Percentiles rank a stretch among this genome's conserved stretches.
phyloP scores from a whole-genome alignment of 257 asterid species.

The Forsythia suspensa region DNA sequence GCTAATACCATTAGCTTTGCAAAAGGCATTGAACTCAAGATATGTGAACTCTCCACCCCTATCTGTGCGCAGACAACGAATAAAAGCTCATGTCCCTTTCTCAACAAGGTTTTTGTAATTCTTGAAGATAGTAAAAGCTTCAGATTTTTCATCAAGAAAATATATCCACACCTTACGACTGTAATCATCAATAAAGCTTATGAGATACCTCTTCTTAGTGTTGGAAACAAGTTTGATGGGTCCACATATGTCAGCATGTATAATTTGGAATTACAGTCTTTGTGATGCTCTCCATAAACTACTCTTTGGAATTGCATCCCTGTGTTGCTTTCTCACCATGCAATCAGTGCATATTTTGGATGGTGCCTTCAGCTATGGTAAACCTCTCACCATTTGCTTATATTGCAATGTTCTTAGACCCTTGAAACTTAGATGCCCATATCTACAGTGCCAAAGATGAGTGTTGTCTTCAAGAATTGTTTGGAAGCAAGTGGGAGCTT shows the following conservation, averaged over 20 bases:
- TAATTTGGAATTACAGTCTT: no score
- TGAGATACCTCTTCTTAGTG: background rate
- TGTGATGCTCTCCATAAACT: background rate
- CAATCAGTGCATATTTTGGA: background rate
- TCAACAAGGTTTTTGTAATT: background rate
- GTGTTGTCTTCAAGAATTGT: background rate
- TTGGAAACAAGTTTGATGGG: background rate
- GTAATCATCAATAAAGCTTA: background rate
- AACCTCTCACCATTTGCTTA: background rate
- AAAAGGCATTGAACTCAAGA: background rate
- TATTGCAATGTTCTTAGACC: background rate
- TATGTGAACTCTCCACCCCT: background rate
- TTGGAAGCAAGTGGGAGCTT: background rate
- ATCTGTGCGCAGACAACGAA: background rate
- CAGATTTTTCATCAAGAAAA: background rate
- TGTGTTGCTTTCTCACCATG: background rate
- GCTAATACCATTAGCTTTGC: background rate
- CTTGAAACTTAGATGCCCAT: background rate
- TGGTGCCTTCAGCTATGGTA: background rate
- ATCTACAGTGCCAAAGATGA: background rate
- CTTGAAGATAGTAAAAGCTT: background rate
- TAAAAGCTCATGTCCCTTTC: background rate
- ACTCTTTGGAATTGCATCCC: background rate
- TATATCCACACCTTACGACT: slow-evolving; percentile 6
- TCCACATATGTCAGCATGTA: background rate